Conservation (phyloP, 2,329 filamentous ascomycete genomes). For the Endoconidiophora laricicola region DNA sequence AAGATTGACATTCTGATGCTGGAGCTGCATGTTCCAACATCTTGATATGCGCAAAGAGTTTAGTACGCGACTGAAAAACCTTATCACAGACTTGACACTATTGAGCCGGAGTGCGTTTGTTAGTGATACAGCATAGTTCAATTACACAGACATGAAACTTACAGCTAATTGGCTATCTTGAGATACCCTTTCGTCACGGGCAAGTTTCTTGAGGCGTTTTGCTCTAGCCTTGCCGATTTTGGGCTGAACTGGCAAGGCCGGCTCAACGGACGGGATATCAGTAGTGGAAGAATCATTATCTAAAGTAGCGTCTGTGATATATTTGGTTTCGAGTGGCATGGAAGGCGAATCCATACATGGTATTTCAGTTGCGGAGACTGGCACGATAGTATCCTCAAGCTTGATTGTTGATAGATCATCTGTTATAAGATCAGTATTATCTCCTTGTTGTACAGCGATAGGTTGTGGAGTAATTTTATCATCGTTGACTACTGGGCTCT, state of each 20-base stretch:
- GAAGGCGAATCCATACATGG: too few species aligned
- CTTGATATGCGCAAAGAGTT: constrained; percentile 58
- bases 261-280: too few species aligned
- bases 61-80: constrained; percentile 44
- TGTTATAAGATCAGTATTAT: not conserved
- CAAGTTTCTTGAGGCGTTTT: constrained; percentile 10
- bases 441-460: not conserved
- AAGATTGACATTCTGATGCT: constrained; percentile 16
- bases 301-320: too few species aligned
- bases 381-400: too few species aligned
- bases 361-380: too few species aligned
- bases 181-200: constrained; percentile 21
- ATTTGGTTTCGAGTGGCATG: too few species aligned
- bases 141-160: constrained; percentile 15
- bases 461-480: constrained; percentile 16
- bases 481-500: constrained; percentile 15
- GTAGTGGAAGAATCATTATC: too few species aligned
- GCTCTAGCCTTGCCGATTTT: constrained; percentile 11
- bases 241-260: not conserved
- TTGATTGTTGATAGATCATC: too few species aligned
- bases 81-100: constrained; percentile 24
- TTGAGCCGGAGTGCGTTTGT: not conserved
- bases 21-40: constrained; percentile 47
- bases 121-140: not conserved
- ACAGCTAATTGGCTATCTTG: constrained; percentile 20